These are phyloP conservation scores for Fusarium sp. DNA, from an alignment of 2,329 filamentous ascomycete species.

Conservation along the genomic window DNA sequence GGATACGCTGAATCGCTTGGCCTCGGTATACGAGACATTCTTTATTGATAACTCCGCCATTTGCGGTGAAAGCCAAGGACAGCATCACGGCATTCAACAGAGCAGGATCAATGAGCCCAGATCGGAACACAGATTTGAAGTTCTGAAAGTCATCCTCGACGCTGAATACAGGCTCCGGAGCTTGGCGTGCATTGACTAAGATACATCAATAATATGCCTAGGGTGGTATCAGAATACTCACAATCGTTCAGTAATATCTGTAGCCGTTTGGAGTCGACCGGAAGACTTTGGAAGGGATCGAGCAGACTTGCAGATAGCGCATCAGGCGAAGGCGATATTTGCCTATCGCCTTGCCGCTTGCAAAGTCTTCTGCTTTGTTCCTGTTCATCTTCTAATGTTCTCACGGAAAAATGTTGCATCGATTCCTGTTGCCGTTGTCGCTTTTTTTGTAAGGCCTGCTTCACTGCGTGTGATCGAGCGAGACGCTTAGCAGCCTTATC, in stretches of 20 bases:
- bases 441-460: constrained; percentile 22
- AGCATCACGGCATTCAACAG: constrained; percentile 53
- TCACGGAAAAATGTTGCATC: constrained; percentile 11
- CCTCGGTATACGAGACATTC: constrained; percentile 51
- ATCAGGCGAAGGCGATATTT: not conserved
- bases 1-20: constrained; percentile 46
- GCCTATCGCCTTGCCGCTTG: too few species aligned
- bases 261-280: constrained; percentile 5
- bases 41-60: constrained; percentile 35
- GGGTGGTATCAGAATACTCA: not conserved
- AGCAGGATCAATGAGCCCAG: constrained; percentile 47
- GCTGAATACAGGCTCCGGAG: constrained; percentile 50
- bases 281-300: constrained; percentile 28
- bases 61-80: constrained; percentile 47
- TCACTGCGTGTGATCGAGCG: constrained; percentile 34
- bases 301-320: not conserved
- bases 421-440: constrained; percentile 8
- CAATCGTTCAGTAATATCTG: constrained; percentile 12
- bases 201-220: rapidly evolving
- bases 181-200: constrained; percentile 37
- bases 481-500: constrained; percentile 4
- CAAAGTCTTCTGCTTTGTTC: rapidly evolving
- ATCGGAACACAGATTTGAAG: constrained; percentile 48
- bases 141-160: constrained; percentile 50
- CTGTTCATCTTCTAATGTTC: not conserved